These are phyloP conservation scores for Entomophthora muscae DNA, from an alignment of 371 early-diverging fungal species.

Conservation along the genomic window DNA sequence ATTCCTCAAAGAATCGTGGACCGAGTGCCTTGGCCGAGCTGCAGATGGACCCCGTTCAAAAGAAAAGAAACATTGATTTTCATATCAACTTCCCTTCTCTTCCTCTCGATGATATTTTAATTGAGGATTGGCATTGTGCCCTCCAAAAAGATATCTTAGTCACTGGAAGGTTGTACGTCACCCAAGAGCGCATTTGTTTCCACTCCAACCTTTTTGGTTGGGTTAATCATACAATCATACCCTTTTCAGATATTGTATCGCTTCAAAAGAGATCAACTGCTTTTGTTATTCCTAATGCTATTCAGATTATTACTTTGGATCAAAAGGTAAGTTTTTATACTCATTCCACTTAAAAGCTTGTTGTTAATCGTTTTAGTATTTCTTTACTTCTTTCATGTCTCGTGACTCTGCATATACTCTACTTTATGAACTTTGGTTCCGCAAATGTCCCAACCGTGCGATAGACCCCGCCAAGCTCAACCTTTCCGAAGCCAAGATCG, in stretches of 20 bases:
- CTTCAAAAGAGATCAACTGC: slow-evolving; percentile 67
- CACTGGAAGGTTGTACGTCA: slow-evolving; percentile 80
- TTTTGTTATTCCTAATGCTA: slow-evolving; percentile 72
- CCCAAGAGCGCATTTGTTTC: slow-evolving; percentile 74
- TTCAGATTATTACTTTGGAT: slow-evolving; percentile 54
- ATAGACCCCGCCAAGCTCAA: slow-evolving; percentile 14
- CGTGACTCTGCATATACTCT: slow-evolving; percentile 59
- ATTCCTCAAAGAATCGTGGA: background rate
- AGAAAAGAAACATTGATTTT: slow-evolving; percentile 23
- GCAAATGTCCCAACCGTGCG: slow-evolving; percentile 15
- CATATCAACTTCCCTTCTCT: slow-evolving; percentile 41
- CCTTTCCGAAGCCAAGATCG: background rate
- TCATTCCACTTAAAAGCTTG: background rate
- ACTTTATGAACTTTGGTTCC: slow-evolving; percentile 44
- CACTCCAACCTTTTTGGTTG: slow-evolving; percentile 94
- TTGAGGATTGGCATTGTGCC: slow-evolving; percentile 79
- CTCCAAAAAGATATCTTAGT: slow-evolving; percentile 82
- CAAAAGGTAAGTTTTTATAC: slow-evolving; percentile 22
- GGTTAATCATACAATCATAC: slow-evolving; percentile 73
- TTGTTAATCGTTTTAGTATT: slow-evolving; percentile 22
- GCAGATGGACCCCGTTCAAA: slow-evolving; percentile 6
- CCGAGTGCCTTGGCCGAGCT: background rate
- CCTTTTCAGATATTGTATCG: slow-evolving; percentile 59
- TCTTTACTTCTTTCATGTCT: slow-evolving; percentile 64
- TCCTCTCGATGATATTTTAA: slow-evolving; percentile 39